Conservation (phyloP, 768 basidiomycete species). For the Agrocybe pediades region DNA sequence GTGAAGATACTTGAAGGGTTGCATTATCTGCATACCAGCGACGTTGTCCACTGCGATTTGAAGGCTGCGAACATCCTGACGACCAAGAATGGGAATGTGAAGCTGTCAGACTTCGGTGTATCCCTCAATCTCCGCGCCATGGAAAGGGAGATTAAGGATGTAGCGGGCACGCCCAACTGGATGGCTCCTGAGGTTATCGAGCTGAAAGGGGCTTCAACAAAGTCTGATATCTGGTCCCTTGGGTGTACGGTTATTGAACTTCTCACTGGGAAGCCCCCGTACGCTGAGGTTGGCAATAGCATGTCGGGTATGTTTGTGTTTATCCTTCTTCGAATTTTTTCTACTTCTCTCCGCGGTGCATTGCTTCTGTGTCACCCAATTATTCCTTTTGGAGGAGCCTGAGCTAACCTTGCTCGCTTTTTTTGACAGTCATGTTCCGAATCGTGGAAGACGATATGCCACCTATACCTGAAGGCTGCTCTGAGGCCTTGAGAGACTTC, state of each 20-base stretch:
- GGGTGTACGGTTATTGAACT: slow-evolving; percentile 95
- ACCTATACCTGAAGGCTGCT: slow-evolving; percentile 80
- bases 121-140: slow-evolving; percentile 94
- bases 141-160: slow-evolving; percentile 81
- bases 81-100: slow-evolving; percentile 96
- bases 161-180: slow-evolving; percentile 97
- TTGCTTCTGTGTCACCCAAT: no score
- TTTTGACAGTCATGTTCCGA: slow-evolving; percentile 84
- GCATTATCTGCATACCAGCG: slow-evolving; percentile 85
- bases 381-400: slow-evolving; percentile 1
- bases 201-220: slow-evolving; percentile 89
- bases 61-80: slow-evolving; percentile 99
- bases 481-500: slow-evolving; percentile 78
- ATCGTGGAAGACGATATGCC: slow-evolving; percentile 95
- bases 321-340: slow-evolving; percentile 3
- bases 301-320: slow-evolving; percentile 72
- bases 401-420: slow-evolving; percentile 3
- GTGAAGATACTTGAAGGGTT: slow-evolving; percentile 96
- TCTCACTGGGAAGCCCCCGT: slow-evolving; percentile 90
- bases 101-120: slow-evolving; percentile 96
- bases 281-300: slow-evolving; percentile 83
- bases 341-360: not conserved
- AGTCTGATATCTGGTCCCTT: slow-evolving; percentile 95
- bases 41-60: slow-evolving; percentile 96
- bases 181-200: slow-evolving; percentile 99